These are phyloP conservation scores for Aspergillus baeticus DNA, from an alignment of 495 filamentous ascomycete species.

Conservation along the genomic window DNA sequence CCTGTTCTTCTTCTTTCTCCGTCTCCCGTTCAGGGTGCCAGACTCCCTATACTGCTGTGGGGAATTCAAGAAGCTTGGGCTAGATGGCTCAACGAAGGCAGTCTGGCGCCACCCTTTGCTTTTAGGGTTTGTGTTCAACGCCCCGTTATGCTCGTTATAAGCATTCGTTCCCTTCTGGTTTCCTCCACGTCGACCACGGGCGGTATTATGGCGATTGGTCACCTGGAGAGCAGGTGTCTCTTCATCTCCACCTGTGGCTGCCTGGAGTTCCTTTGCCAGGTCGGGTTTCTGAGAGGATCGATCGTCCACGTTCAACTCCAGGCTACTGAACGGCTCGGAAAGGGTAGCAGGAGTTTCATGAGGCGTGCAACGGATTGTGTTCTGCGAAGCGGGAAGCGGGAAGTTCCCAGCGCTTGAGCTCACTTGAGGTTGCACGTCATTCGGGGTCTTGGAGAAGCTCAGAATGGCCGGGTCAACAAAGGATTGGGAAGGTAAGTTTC, in stretches of 20 bases:
- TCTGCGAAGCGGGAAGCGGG: constrained; percentile 8
- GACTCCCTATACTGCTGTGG: constrained; percentile 23
- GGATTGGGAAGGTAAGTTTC: constrained; percentile 22
- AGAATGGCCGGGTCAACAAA: constrained; percentile 59
- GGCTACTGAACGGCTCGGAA: constrained; percentile 43
- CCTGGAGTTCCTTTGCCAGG: constrained; percentile 21
- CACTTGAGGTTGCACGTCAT: constrained; percentile 7
- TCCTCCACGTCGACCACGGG: constrained; percentile 36
- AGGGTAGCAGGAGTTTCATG: constrained; percentile 23
- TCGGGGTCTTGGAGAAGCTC: constrained; percentile 38
- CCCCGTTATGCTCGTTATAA: constrained; percentile 33
- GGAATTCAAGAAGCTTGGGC: constrained; percentile 23
- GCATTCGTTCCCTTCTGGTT: constrained; percentile 24
- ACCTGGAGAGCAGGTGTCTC: not conserved
- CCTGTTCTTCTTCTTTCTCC: constrained; percentile 54
- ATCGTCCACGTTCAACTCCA: constrained; percentile 33
- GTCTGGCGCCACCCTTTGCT: constrained; percentile 82
- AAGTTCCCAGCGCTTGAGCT: not conserved
- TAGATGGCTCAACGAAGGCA: constrained; percentile 66
- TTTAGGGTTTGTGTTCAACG: constrained; percentile 42
- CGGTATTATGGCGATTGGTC: constrained; percentile 12
- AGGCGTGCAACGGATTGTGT: constrained; percentile 3
- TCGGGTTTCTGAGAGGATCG: constrained; percentile 7
- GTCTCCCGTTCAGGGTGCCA: constrained; percentile 31
- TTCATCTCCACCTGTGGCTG: constrained; percentile 10